Base-by-base conservation (phyloP, 169 alveolate genomes). In the Eimeria falciformis region DNA sequence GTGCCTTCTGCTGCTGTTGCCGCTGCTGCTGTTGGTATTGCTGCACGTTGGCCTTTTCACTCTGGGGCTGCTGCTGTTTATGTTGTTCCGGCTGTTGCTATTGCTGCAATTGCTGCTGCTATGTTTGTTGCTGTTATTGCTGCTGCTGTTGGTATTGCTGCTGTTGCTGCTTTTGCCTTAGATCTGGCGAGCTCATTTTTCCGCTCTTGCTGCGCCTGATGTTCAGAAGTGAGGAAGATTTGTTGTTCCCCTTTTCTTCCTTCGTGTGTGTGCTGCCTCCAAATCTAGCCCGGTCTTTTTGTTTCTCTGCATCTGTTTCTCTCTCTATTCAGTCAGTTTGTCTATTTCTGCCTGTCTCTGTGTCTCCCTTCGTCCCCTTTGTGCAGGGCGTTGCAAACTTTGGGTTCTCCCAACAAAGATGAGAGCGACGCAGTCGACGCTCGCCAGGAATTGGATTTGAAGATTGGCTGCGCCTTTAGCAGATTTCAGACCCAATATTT, bases 381-480 rank as follows among this genome's bases (percentile, higher is more conserved):
- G 27, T 94, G 93, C 85, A 86, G 95, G 58, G 99, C 99, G 18
- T 97, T 98, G 96, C 96, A 94, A 23, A 95, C 94, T 62, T 87
- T 95, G 84, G 98, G 97, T 68, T 91, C 96, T 9, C 99, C 99
- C 11, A 97, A 98, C 95, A 95, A 96, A 77, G 97, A 98, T 94
- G 98, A 98, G 91, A 96, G 99, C 40, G 94, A 96, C 87, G 97
- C 99, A 21, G 99, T 99, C 33, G 99, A 99, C 93, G 99, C 99
- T 11, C 96, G 99, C 66, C 99, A 98, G 95, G 99, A 98, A 78
- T 95, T 99, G n/a, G 99, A 99, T 91, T 94, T 99, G 85, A 98
- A 99, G 90, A 93, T 96, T 33, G 98, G 98, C 84, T 84, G 93
- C 66, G 95, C 97, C 33, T 95, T 94, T 94, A 96, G 95, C 33